Conservation (phyloP, 306 rosid species). For the Gynostemma pentaphyllum region DNA sequence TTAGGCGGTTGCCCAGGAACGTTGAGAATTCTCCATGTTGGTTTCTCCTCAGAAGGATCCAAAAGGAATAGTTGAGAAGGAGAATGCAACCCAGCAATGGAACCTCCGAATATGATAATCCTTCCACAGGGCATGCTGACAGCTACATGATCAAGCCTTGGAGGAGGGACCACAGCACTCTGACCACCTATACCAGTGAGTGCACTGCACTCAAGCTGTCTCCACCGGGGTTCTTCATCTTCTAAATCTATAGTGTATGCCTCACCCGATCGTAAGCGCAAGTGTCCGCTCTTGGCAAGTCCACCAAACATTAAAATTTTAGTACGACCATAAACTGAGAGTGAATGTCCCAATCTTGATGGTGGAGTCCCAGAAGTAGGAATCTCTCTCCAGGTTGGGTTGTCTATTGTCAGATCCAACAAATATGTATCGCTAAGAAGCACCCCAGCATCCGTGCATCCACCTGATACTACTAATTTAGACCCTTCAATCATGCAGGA, state of each 20-base stretch:
- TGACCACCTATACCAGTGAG: constrained; percentile 70
- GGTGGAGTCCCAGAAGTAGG: constrained; percentile 85
- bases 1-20: constrained; percentile 95
- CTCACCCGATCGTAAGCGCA: constrained; percentile 76
- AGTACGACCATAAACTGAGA: constrained; percentile 76
- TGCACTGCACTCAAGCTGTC: constrained; percentile 64
- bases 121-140: constrained; percentile 99
- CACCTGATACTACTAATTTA: constrained; percentile 89
- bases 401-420: constrained; percentile 56
- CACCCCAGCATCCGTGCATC: constrained; percentile 85
- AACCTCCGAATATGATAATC: constrained; percentile 83
- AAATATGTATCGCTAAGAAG: constrained; percentile 81
- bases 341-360: constrained; percentile 86
- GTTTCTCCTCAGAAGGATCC: constrained; percentile 96
- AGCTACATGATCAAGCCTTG: constrained; percentile 91
- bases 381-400: constrained; percentile 88
- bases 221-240: constrained; percentile 76
- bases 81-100: constrained; percentile 90
- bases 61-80: constrained; percentile 92
- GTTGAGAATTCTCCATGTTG: constrained; percentile 87
- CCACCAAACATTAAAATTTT: constrained; percentile 97
- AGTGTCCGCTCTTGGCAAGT: constrained; percentile 89
- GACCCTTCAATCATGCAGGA: constrained; percentile 92
- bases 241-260: constrained; percentile 79
- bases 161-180: constrained; percentile 80